Conservation (phyloP, 805 yeast genomes). For the Saccharomycopsis schoenii region DNA sequence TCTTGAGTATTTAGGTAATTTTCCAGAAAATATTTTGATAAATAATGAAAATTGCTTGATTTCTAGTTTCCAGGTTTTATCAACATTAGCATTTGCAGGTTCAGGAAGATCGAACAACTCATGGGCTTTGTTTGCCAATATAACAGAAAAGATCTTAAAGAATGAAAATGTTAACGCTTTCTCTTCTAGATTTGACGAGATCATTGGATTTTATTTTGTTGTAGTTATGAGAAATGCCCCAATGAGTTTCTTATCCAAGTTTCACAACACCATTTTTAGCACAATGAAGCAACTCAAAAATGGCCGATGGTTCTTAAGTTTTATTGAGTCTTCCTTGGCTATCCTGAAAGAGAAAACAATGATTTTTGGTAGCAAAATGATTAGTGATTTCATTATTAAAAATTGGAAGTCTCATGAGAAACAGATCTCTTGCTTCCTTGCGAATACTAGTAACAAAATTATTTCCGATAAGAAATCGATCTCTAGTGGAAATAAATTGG, state of each 20-base stretch:
- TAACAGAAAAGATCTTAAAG: constrained; percentile 11
- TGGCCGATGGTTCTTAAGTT: constrained; percentile 34
- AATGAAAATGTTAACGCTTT: constrained; percentile 7
- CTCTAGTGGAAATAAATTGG: constrained; percentile 11
- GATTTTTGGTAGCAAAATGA: constrained; percentile 32
- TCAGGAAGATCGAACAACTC: constrained; percentile 45
- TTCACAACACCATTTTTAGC: constrained; percentile 30
- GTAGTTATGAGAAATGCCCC: constrained; percentile 45
- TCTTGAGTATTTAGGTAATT: not conserved
- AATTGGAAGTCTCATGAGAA: constrained; percentile 30
- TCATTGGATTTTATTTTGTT: constrained; percentile 31
- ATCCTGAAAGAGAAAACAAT: constrained; percentile 36
- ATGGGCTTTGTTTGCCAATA: constrained; percentile 2
- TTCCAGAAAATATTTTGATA: constrained; percentile 11
- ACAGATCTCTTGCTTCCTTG: constrained; percentile 34
- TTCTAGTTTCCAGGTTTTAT: constrained; percentile 28
- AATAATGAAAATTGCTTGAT: constrained; percentile 19
- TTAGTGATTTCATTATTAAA: constrained; percentile 39
- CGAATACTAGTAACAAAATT: constrained; percentile 26
- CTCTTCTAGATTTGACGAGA: constrained; percentile 22
- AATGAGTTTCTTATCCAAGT: constrained; percentile 9
- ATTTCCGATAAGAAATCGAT: constrained; percentile 7
- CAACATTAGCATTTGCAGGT: constrained; percentile 51
- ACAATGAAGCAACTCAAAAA: constrained; percentile 35
- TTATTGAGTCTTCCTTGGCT: constrained; percentile 37